Evolutionary conservation across 768 basidiomycete genomes (phyloP).

Genomic region (Rhodosporidiobolus odoratus): DNA sequence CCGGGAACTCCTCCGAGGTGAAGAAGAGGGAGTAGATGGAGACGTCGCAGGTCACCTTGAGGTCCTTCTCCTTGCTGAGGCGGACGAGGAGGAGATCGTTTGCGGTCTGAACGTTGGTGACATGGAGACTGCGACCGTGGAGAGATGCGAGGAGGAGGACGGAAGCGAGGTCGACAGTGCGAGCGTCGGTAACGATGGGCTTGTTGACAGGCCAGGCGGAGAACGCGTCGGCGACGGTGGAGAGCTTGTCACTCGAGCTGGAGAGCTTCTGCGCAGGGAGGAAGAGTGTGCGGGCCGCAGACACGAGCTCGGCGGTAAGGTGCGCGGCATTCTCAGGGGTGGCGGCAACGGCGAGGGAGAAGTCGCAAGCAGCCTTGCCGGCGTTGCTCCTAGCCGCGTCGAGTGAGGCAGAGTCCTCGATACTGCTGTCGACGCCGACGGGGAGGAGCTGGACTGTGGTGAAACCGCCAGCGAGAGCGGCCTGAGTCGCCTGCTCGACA

Average conservation of each 20-base stretch:
- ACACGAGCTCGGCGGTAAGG: constrained; percentile 68
- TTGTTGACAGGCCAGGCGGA: constrained; percentile 83
- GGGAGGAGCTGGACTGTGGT: constrained; percentile 77
- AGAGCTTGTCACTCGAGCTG: constrained; percentile 31
- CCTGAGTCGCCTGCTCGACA: constrained; percentile 64
- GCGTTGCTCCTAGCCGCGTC: constrained; percentile 65
- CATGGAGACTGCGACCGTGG: constrained; percentile 78
- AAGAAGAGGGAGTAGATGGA: constrained; percentile 89
- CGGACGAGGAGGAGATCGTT: constrained; percentile 87
- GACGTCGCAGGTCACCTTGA: constrained; percentile 95
- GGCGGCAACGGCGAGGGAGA: constrained; percentile 73
- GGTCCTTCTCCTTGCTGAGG: constrained; percentile 84
- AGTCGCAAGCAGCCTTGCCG: constrained; percentile 73
- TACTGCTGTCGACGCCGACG: constrained; percentile 57
- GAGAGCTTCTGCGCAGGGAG: constrained; percentile 61
- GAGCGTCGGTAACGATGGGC: constrained; percentile 89
- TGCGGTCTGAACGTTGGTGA: constrained; percentile 77
- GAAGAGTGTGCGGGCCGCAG: constrained; percentile 78
- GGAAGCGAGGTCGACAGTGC: constrained; percentile 84
- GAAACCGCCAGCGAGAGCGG: constrained; percentile 83
- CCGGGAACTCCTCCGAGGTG: constrained; percentile 66
- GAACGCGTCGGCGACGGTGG: constrained; percentile 74
- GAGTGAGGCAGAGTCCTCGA: constrained; percentile 64
- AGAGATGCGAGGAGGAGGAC: constrained; percentile 89
- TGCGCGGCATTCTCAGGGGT: constrained; percentile 59